phyloP scores from a whole-genome alignment of 768 basidiomycete species.

The Pisolithus orientalis region DNA sequence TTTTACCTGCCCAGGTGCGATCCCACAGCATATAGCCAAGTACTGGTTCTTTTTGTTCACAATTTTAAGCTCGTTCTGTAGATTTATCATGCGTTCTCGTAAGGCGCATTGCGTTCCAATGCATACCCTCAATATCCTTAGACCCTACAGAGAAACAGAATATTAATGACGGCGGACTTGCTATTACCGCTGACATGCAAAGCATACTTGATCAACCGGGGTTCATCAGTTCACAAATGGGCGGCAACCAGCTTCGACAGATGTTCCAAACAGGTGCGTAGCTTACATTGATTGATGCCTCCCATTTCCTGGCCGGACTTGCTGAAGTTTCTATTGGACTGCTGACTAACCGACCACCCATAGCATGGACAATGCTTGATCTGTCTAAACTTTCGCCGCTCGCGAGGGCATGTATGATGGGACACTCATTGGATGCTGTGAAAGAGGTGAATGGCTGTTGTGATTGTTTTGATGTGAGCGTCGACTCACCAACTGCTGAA shows the following conservation, averaged over 20 bases:
- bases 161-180: slow-evolving; percentile 16
- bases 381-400: slow-evolving; percentile 15
- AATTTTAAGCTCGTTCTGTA: too few relatives aligned
- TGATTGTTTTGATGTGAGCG: background rate
- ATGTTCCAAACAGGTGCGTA: slow-evolving; percentile 26
- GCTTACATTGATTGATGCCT: background rate
- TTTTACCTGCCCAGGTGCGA: too few relatives aligned
- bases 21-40: too few relatives aligned
- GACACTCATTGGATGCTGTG: slow-evolving; percentile 11
- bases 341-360: background rate
- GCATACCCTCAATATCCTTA: background rate
- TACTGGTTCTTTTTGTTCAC: too few relatives aligned
- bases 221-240: slow-evolving; percentile 18
- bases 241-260: slow-evolving; percentile 19
- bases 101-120: background rate
- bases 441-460: slow-evolving; percentile 12
- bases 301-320: background rate
- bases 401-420: slow-evolving; percentile 20
- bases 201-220: slow-evolving; percentile 20
- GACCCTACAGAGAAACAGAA: background rate
- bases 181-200: slow-evolving; percentile 21
- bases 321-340: background rate
- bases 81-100: background rate
- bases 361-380: slow-evolving; percentile 17
- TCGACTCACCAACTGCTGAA: slow-evolving; percentile 1